A percentile compares a stretch with the other conserved stretches of the same genome.
Conservation (phyloP, 2,329 filamentous ascomycete species). For the Torrubiella hemipterigena region DNA sequence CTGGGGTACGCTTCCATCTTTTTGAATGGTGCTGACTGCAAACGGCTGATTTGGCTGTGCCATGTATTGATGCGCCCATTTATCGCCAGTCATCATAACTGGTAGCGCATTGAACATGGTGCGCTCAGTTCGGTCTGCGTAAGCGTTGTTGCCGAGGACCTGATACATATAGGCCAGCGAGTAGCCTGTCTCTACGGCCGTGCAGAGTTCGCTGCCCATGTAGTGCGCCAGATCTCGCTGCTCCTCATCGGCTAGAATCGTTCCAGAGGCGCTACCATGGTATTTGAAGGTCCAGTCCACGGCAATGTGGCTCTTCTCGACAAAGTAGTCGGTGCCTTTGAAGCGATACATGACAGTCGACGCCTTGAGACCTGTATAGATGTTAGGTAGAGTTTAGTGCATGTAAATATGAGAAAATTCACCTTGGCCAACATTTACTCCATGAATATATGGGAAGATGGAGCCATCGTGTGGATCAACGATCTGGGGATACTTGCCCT, state of each 20-base stretch:
- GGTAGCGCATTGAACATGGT: constrained; percentile 44
- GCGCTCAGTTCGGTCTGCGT: constrained; percentile 38
- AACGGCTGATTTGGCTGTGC: constrained; percentile 41
- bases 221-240: constrained; percentile 23
- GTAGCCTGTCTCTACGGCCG: constrained; percentile 20
- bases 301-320: constrained; percentile 21
- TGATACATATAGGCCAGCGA: constrained; percentile 21
- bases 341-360: constrained; percentile 27
- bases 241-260: constrained; percentile 28
- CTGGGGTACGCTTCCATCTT: constrained; percentile 11
- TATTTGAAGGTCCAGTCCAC: constrained; percentile 23
- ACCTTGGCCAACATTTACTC: constrained; percentile 32
- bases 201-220: constrained; percentile 23
- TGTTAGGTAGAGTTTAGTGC: constrained; percentile 1
- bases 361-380: constrained; percentile 21
- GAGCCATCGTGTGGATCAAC: constrained; percentile 8
- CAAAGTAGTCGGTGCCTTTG: constrained; percentile 21
- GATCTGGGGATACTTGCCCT: constrained; percentile 10
- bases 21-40: constrained; percentile 24
- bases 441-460: constrained; percentile 22
- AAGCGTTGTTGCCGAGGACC: constrained; percentile 18
- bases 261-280: constrained; percentile 27
- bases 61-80: constrained; percentile 45
- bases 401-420: constrained; percentile 3
- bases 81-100: constrained; percentile 35